Evolutionary conservation across 1,284 basidiomycete species (phyloP).

Genomic region (Ustilago tritici): DNA sequence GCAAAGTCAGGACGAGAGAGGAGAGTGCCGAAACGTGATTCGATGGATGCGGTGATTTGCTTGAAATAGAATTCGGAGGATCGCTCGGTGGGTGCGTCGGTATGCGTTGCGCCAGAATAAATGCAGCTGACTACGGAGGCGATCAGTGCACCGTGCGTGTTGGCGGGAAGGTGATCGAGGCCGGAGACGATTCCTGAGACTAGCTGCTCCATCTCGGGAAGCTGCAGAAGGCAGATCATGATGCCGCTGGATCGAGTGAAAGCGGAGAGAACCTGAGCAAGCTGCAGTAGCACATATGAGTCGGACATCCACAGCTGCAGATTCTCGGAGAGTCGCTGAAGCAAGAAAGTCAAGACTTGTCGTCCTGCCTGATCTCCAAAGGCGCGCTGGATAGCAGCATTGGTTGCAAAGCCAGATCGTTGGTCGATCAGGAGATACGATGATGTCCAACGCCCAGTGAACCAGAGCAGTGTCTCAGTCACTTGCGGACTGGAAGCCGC

Average conservation of each 20-base stretch:
- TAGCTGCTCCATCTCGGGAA: conserved; percentile 53
- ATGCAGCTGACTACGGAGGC: conserved; percentile 61
- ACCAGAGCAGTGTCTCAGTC: conserved; percentile 59
- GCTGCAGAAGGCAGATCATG: conserved; percentile 56
- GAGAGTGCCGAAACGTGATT: conserved; percentile 45
- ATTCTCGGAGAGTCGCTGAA: conserved; percentile 54
- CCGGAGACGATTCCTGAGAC: conserved; percentile 46
- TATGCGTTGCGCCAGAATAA: conserved; percentile 49
- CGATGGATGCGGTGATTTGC: conserved; percentile 58
- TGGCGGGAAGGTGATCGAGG: conserved; percentile 56
- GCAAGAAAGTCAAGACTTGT: conserved; percentile 55
- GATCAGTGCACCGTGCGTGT: conserved; percentile 58
- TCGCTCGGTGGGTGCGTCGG: conserved; percentile 22
- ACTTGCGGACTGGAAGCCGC: conserved; percentile 61
- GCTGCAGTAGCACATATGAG: conserved; percentile 59
- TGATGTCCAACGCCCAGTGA: conserved; percentile 63
- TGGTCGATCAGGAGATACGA: conserved; percentile 54
- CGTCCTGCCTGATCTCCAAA: conserved; percentile 54
- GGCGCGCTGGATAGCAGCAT: conserved; percentile 37
- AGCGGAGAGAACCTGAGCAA: conserved; percentile 55
- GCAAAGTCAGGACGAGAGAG: conserved; percentile 49
- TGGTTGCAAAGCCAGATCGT: conserved; percentile 33
- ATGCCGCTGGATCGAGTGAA: conserved; percentile 57
- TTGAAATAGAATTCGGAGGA: conserved; percentile 52
- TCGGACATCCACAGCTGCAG: conserved; percentile 62